Percentiles rank a stretch among this genome's conserved stretches.
phyloP scores from a whole-genome alignment of 495 filamentous ascomycete genomes.

The Hypoxylon perforatum region DNA sequence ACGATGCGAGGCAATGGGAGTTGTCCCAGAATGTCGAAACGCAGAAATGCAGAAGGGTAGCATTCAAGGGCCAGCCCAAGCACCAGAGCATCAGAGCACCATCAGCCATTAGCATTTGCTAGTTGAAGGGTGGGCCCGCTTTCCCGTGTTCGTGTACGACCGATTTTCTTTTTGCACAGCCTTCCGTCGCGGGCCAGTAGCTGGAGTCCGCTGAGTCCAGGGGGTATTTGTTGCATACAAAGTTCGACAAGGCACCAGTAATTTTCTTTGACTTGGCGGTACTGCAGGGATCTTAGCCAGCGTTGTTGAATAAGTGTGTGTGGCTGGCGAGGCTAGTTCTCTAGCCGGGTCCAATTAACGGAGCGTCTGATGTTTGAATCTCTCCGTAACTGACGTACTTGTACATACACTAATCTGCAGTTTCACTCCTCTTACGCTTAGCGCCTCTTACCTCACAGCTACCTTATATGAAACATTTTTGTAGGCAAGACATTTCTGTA shows the following conservation, averaged over 20 bases:
- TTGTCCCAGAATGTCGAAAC: background rate
- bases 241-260: slow-evolving; percentile 14
- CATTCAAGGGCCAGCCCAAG: slow-evolving; percentile 20
- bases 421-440: slow-evolving; percentile 1
- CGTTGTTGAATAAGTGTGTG: slow-evolving; percentile 1
- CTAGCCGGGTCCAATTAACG: slow-evolving; percentile 1
- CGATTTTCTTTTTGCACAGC: slow-evolving; percentile 34
- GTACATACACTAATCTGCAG: background rate
- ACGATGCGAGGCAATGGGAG: slow-evolving; percentile 21
- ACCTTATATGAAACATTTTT: background rate
- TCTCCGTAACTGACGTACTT: background rate
- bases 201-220: background rate
- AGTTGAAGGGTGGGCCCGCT: slow-evolving; percentile 26
- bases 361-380: background rate
- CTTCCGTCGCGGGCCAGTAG: slow-evolving; percentile 30
- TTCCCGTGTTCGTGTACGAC: slow-evolving; percentile 35
- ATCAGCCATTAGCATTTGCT: slow-evolving; percentile 7
- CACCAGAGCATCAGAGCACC: background rate
- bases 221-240: slow-evolving; percentile 21
- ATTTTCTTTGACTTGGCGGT: slow-evolving; percentile 20
- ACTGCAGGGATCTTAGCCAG: slow-evolving; percentile 16
- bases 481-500: background rate
- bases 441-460: slow-evolving; percentile 22
- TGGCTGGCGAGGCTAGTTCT: slow-evolving; percentile 27
- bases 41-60: slow-evolving; percentile 39